Base-by-base conservation (phyloP, 148 eudicot genomes). In the Camellia granthamiana region DNA sequence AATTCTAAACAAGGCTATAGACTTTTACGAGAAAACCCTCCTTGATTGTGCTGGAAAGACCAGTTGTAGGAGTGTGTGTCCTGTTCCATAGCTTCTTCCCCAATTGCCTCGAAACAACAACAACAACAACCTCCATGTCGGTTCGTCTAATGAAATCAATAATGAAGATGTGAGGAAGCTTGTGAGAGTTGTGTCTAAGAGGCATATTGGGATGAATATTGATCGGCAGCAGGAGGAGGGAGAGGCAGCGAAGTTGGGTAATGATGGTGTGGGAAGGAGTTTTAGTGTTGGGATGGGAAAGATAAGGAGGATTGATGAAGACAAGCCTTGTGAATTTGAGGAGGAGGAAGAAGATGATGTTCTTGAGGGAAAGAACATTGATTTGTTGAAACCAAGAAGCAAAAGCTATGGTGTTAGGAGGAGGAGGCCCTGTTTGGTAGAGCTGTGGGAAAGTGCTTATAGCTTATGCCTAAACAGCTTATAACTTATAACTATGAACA, bases 1-100 rank as follows among this genome's bases (percentile, higher is more conserved):
- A 64, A 80, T 68, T 4, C 67, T 90, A 5, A 78, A 42, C 81
- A 87, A 79, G 65, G 87, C 83, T 16, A 69, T 87, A 47, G 91
- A 90, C 66, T 76, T 86, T 3, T 90, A 90, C 83, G 63, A 82
- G n/a, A 44, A 41, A 4, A 83, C 86, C 86, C 71, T 88, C 74
- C 21, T 18, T 0, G 43, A 58, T 1, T 88, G 88, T 46, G 85
- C 87, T 5, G 86, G 83, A 3, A 58, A 74, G 4, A 51, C 71
- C 5, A 74, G 78, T 16, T 12, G 14, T 3, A 66, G 68, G 41
- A 77, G 84, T 49, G 46, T 42, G 41, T 86, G 85, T 23, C 80
- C 86, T 1, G 56, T 85, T 0, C 56, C 79, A 7, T 78, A 80
- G 6, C 14, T 70, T 78, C 55, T 80, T 5, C 5, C 43, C 19